Base-by-base conservation (phyloP, 2,329 filamentous ascomycete species). In the Pseudogymnoascus sp. region DNA sequence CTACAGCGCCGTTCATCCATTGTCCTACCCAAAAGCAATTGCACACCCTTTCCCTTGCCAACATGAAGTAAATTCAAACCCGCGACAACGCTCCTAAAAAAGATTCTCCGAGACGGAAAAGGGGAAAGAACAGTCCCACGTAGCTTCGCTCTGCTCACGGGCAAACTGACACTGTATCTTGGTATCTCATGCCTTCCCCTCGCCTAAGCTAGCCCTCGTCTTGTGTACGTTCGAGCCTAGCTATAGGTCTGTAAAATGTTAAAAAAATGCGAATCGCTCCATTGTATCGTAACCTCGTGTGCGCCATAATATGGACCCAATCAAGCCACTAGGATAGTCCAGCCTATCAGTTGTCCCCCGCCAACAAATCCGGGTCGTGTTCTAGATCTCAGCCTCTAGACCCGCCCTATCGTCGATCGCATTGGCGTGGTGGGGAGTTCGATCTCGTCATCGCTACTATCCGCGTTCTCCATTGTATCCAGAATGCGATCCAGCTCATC, bases 361-460 rank as follows among this genome's bases (percentile, higher is more conserved):
- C 45, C 25, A 55, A 33, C 3, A 55, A 55, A 30, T 55, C 5
- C 45, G 33, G 5, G 45, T 28, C 7, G 9, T 55, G 45, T 55
- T 55, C 45, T 55, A 55, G 45, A 55, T 55, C 25, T 55, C 45
- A 55, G 45, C n/a, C 25, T 55, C 45, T 55, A 55, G 45, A 33
- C 45, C 45, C 45, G 45, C 45, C 45, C 45, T 30, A 30, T 55
- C 25, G 45, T 30, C 45, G 45, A 55, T 55, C 45, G 45, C 45
- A 55, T 55, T 19, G 45, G 45, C 25, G 45, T 55, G 36, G 67
- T 68, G 23, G 58, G 38, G 38, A 72, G 16, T 5, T 68, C 61
- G 33, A 71, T 60, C n/a, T 72, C 69, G 14, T 73, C 72, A 42
- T 71, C 70, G 59, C 72, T 71, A 61, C 72, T 73, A 63, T 71